Conservation (phyloP, 2,329 filamentous ascomycete species). For the Sporothrix schenckii region DNA sequence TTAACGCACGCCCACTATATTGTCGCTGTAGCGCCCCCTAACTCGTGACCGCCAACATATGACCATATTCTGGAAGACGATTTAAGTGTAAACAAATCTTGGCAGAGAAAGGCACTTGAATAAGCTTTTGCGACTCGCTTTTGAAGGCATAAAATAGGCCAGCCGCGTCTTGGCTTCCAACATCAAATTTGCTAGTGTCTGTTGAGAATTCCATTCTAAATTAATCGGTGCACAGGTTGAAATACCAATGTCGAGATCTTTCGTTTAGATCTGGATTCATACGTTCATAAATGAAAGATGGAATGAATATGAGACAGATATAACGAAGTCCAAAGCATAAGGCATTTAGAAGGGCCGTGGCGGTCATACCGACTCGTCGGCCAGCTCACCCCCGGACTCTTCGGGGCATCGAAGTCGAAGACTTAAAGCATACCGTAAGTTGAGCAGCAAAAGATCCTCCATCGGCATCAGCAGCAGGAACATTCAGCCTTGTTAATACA, state of each 20-base stretch:
- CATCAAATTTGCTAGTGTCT: too few species aligned
- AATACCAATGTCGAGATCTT: neutral
- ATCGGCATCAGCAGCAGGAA: too few species aligned
- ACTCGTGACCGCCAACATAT: neutral
- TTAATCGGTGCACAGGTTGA: too few species aligned
- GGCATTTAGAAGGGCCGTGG: neutral
- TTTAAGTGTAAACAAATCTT: neutral
- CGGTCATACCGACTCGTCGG: neutral
- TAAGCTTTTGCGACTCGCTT: constrained; percentile 13
- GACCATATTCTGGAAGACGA: neutral
- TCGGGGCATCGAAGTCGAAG: neutral
- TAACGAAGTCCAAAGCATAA: neutral
- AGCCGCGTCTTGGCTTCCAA: constrained; percentile 14
- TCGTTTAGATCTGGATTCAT: neutral
- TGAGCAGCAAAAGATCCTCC: neutral
- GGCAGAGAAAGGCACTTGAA: neutral
- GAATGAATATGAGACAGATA: neutral
- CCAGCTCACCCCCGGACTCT: neutral
- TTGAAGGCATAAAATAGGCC: neutral
- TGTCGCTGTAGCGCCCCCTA: neutral
- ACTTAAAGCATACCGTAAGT: too few species aligned
- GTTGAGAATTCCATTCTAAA: too few species aligned
- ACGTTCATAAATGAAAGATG: neutral
- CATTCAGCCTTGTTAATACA: neutral
- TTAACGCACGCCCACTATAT: neutral